Evolutionary conservation across 495 filamentous ascomycete genomes (phyloP), one percentile per base, ranked within the genome.

Genomic region (Hypoxylon lienhwacheense): DNA sequence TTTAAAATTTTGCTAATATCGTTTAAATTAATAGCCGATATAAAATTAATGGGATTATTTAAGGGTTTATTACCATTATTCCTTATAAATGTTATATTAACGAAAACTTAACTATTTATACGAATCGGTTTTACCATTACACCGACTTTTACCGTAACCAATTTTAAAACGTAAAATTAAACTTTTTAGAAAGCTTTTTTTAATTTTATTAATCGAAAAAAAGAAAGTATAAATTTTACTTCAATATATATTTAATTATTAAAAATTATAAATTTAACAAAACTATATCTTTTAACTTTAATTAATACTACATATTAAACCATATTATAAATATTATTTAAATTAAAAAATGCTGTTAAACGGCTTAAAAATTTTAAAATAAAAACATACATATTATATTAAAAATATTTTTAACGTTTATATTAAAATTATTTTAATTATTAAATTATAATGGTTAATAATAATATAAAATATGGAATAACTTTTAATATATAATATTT

Each of bases 131-230:
- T 35, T 14, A 2, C 16, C 14, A 7, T 16, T 2, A 35, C 16
- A 3, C 14, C 14, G 7, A 35, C 14, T 14, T 40, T 40, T 40
- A 25, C 25, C 1, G 14, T 40, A 24, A 40, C 14, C n/a, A 40
- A 40, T 10, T 40, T 24, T 40, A 40, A 40, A 25, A 10, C 25
- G n/a, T 40, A 40, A 40, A 12, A 10, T 8, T 37, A 37, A 37
- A 37, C 16, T 20, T 37, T 37, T 15, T 20, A 8, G 6, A 37
- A 37, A 2, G 16, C 15, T 2, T 37, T 20, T 37, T 17, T 37
- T 19, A 37, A 20, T 20, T 37, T 37, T 15, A 37, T 19, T 1
- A 6, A 20, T 15, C 7, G 6, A 8, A 10, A 2, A 1, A 20
- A 8, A 19, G 21, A 19, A 19, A 17, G 14, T 1, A 17, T 20